Evolutionary conservation across 176 grass and related monocot species (phyloP).

Genomic region (Carex kokanica): DNA sequence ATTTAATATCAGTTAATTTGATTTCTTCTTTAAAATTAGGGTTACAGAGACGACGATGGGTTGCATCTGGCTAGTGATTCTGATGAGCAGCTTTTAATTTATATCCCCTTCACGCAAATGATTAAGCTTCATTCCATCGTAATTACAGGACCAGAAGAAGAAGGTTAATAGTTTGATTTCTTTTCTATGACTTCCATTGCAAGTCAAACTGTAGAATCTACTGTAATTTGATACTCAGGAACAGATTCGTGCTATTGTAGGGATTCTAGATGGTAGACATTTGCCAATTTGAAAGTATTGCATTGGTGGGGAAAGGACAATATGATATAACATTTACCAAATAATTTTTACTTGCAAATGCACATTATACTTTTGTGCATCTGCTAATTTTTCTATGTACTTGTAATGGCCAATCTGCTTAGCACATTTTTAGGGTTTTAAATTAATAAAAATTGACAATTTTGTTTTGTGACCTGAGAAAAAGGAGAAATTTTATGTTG

Average conservation of each 20-base stretch:
- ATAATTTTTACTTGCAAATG: background rate
- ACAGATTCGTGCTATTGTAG: background rate
- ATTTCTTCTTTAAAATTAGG: constrained; percentile 31
- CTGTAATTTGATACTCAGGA: background rate
- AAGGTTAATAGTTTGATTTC: constrained; percentile 43
- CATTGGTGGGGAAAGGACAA: background rate
- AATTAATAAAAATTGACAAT: background rate
- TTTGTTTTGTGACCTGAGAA: background rate
- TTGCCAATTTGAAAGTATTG: background rate
- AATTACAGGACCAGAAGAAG: constrained; percentile 78
- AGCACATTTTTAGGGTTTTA: background rate
- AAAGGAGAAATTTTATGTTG: background rate
- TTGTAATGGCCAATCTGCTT: background rate
- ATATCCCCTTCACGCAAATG: constrained; percentile 85
- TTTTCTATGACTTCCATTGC: background rate
- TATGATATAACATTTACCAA: background rate
- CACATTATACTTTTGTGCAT: background rate
- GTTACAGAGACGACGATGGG: constrained; percentile 72
- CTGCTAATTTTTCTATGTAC: background rate
- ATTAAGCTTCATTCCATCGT: constrained; percentile 80
- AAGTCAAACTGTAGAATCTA: background rate
- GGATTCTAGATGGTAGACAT: background rate
- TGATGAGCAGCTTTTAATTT: constrained; percentile 79
- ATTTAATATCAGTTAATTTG: constrained; percentile 10
- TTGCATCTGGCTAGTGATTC: constrained; percentile 83